Percentiles rank a stretch among this genome's conserved stretches.
These are phyloP conservation scores for Eucalyptus coolabah DNA, from an alignment of 345 rosid genomes.

Conservation along the genomic window DNA sequence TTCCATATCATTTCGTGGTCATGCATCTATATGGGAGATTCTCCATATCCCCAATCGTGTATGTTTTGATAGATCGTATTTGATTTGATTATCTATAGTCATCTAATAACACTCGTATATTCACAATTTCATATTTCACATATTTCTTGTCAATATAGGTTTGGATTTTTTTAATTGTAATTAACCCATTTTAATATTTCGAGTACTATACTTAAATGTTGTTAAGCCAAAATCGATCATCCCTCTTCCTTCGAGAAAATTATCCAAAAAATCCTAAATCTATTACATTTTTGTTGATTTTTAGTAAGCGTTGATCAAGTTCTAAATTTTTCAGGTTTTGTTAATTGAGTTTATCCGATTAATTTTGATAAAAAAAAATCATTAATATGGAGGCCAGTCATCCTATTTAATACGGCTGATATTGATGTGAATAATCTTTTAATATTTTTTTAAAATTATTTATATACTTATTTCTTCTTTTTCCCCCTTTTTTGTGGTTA, in stretches of 20 bases:
- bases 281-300: no score
- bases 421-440: no score
- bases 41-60: not conserved
- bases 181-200: not conserved
- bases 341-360: no score
- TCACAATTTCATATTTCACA: not conserved
- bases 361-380: no score
- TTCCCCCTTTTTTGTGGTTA: not conserved
- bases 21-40: not conserved
- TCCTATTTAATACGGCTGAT: rapidly evolving
- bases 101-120: not conserved
- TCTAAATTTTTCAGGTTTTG: no score
- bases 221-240: not conserved
- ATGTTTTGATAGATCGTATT: no score
- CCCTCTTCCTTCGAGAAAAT: no score
- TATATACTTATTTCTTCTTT: no score
- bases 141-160: not conserved
- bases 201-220: not conserved
- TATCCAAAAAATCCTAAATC: no score
- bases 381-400: rapidly evolving
- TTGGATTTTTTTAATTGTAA: not conserved
- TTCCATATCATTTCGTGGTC: not conserved
- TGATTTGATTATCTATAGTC: not conserved
- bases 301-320: no score
- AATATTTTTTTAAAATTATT: no score